Evolutionary conservation across 2,329 filamentous ascomycete species (phyloP), one percentile per base, ranked within the genome.

Genomic region (Fusarium sp.): DNA sequence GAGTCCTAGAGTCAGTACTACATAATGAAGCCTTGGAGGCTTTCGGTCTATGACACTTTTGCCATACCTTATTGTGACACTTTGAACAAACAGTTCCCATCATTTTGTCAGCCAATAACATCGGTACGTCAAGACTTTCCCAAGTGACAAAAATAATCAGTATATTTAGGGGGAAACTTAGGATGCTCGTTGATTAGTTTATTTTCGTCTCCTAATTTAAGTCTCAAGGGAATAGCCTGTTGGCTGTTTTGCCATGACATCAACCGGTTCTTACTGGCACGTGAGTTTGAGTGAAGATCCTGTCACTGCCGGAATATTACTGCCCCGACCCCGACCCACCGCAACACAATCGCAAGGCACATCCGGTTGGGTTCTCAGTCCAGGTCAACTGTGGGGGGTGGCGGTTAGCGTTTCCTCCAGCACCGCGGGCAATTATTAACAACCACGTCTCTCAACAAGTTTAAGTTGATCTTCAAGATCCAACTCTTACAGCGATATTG

Each of bases 371-470:
- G 62, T 61, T 64, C 37, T 44, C 20, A 52, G 42, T 65, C 41
- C 44, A 65, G 26, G 60, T 45, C 32, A 54, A 56, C 52, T 71
- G 64, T 73, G 71, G 57, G 58, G 65, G 60, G 66, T 73, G 69
- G 71, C 69, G 62, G 65, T 41, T 75, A 73, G 72, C 68, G 68
- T 70, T 53, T 69, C 67, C 64, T 67, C 20, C 49, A 32, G 63
- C 57, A 55, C 44, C 66, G 62, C 46, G 42, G 58, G 66, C 46
- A 72, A 63, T 69, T 61, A 60, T 75, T 64, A 67, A 62, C 55
- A 70, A 75, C 73, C 72, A 76, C 73, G 67, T 75, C 73, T 73
- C 73, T 75, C 73, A 75, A 70, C 73, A 73, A 52, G 60, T 65
- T 63, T 44, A 37, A 42, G 26, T 58, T 18, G 41, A 53, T 63